Conservation (phyloP, 2,329 filamentous ascomycete genomes). For the Hypoxylon sp. region DNA sequence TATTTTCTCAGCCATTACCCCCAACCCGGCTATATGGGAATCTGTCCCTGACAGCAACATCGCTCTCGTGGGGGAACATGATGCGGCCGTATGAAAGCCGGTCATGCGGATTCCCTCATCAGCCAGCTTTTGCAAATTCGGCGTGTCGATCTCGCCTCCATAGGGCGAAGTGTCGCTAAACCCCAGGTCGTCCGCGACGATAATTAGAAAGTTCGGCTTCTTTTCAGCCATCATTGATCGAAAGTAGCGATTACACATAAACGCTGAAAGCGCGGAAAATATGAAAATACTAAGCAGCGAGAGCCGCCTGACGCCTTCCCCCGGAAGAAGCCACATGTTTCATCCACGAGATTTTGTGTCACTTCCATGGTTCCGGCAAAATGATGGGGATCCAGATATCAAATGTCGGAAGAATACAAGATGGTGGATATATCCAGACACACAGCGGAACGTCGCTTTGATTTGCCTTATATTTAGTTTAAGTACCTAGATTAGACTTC, state of each 20-base stretch:
- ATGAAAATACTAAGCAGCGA: slow-evolving; percentile 23
- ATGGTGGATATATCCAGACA: slow-evolving; percentile 28
- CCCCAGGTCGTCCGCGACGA: slow-evolving; percentile 62
- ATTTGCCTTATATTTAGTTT: neutral
- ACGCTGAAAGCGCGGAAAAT: slow-evolving; percentile 33
- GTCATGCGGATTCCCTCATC: slow-evolving; percentile 68
- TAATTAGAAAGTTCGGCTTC: slow-evolving; percentile 62
- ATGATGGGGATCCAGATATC: slow-evolving; percentile 23
- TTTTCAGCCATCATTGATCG: slow-evolving; percentile 42
- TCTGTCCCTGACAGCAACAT: slow-evolving; percentile 74
- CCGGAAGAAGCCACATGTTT: slow-evolving; percentile 36
- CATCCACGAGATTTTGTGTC: slow-evolving; percentile 8
- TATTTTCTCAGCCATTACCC: slow-evolving; percentile 63
- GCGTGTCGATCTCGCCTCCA: slow-evolving; percentile 71
- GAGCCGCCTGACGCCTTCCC: slow-evolving; percentile 15
- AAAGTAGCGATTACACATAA: slow-evolving; percentile 27
- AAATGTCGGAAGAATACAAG: slow-evolving; percentile 38
- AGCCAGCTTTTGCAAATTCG: slow-evolving; percentile 68
- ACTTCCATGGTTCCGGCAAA: slow-evolving; percentile 37
- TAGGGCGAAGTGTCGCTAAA: slow-evolving; percentile 65
- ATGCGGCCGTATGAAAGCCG: slow-evolving; percentile 71
- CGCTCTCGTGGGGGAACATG: slow-evolving; percentile 71
- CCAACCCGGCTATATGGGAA: slow-evolving; percentile 65
- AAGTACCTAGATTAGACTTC: neutral
- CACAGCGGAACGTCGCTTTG: slow-evolving; percentile 12